Evolutionary conservation across 495 filamentous ascomycete genomes (phyloP).

Genomic region (Pseudevernia furfuracea): DNA sequence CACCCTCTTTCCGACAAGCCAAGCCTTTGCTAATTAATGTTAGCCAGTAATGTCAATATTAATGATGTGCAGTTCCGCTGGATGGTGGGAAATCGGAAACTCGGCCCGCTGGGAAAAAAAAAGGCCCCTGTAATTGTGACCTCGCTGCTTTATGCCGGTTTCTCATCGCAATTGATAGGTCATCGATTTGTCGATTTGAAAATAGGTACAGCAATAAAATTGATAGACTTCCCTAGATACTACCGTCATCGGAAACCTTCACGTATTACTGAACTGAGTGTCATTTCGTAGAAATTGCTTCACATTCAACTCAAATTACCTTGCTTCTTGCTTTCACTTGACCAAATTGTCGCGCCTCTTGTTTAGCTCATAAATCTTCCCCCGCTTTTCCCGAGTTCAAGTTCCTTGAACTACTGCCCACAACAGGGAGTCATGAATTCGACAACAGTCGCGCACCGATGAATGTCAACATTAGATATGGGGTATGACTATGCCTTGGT

Average conservation of each 20-base stretch:
- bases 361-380: conserved; percentile 6
- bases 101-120: too few species aligned
- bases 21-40: too few species aligned
- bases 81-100: too few species aligned
- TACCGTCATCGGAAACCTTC: background rate
- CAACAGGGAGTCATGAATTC: conserved; percentile 15
- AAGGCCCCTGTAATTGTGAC: background rate
- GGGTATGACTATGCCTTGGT: conserved; percentile 61
- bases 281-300: background rate
- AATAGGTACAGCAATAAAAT: too few species aligned
- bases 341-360: background rate
- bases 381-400: conserved; percentile 24
- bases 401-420: conserved; percentile 2
- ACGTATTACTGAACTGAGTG: background rate
- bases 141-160: conserved; percentile 11
- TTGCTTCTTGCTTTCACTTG: too few species aligned
- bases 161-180: background rate
- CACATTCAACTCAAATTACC: background rate
- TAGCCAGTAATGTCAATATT: too few species aligned
- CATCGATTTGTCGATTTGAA: background rate
- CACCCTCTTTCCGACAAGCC: too few species aligned
- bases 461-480: conserved; percentile 36
- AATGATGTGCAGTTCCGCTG: too few species aligned
- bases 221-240: background rate
- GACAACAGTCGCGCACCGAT: conserved; percentile 1